Evolutionary conservation across 73 alveolate species (phyloP).

Genomic region (Diophrys sp.): DNA sequence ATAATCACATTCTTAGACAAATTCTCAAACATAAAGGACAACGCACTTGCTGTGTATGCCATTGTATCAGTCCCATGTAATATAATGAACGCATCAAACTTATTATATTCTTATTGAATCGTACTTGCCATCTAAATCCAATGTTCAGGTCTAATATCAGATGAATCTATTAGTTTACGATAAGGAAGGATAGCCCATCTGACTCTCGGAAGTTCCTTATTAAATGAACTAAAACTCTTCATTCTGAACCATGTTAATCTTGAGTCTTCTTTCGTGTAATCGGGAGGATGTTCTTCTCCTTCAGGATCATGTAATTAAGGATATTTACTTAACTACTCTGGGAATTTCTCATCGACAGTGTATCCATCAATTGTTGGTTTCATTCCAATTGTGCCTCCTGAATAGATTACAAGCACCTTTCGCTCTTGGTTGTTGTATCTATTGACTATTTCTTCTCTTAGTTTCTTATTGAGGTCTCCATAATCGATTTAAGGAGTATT

Average conservation of each 20-base stretch:
- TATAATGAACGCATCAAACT: conserved; percentile 89
- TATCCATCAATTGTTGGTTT: conserved; percentile 53
- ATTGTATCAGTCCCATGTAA: conserved; percentile 97
- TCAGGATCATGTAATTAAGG: conserved; percentile 6
- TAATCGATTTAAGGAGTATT: no score
- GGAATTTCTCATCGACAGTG: conserved; percentile 9
- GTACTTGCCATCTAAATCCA: conserved; percentile 83
- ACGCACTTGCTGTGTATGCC: conserved; percentile 98
- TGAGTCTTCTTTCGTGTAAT: neutral
- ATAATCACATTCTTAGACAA: conserved; percentile 80
- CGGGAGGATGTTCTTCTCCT: neutral
- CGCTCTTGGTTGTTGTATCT: conserved; percentile 38
- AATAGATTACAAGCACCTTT: conserved; percentile 51
- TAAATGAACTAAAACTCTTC: no score
- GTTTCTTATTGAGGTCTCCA: no score
- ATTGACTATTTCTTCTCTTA: no score
- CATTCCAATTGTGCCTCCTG: conserved; percentile 78
- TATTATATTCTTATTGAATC: conserved; percentile 73
- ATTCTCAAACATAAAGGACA: conserved; percentile 94
- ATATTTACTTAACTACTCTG: neutral
- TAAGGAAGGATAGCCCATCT: conserved; percentile 35
- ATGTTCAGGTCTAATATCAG: conserved; percentile 75
- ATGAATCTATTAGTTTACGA: conserved; percentile 81
- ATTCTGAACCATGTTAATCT: no score
- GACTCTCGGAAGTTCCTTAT: neutral